Conservation (phyloP, 306 rosid species). For the Glycine latifolia region DNA sequence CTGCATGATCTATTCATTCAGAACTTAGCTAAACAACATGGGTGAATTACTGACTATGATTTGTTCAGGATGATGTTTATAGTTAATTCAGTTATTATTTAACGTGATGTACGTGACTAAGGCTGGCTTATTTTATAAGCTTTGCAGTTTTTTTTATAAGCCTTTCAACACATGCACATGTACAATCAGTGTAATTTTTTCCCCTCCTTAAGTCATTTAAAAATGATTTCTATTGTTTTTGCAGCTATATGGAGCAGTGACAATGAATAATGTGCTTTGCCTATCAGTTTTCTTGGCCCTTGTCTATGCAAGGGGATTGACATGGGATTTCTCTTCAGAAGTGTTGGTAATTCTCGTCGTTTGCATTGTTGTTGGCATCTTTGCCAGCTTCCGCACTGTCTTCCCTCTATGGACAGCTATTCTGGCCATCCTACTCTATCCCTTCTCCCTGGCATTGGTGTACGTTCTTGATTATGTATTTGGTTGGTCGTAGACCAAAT, state of each 20-base stretch:
- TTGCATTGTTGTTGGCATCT: constrained; percentile 72
- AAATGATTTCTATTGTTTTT: constrained; percentile 23
- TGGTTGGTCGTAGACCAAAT: constrained; percentile 75
- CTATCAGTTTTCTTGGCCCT: constrained; percentile 90
- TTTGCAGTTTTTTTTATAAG: too few relatives aligned
- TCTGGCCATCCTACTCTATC: constrained; percentile 83
- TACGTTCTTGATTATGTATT: constrained; percentile 89
- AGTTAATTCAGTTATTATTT: too few relatives aligned
- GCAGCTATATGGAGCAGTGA: constrained; percentile 93
- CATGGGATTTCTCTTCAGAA: constrained; percentile 94
- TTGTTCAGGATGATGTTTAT: constrained; percentile 11
- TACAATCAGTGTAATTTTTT: not conserved
- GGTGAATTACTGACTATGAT: too few relatives aligned
- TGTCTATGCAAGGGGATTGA: constrained; percentile 76
- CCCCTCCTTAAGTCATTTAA: not conserved
- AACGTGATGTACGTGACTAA: too few relatives aligned
- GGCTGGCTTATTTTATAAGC: too few relatives aligned
- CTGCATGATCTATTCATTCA: not conserved
- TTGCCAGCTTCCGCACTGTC: constrained; percentile 80
- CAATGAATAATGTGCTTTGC: constrained; percentile 95
- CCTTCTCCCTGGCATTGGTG: constrained; percentile 80
- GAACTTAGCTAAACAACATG: too few relatives aligned
- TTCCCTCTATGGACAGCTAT: constrained; percentile 93
- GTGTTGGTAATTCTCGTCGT: constrained; percentile 84
- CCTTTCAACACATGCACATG: not conserved